Conservation (phyloP, 495 filamentous ascomycete genomes). For the Podospora appendiculata region DNA sequence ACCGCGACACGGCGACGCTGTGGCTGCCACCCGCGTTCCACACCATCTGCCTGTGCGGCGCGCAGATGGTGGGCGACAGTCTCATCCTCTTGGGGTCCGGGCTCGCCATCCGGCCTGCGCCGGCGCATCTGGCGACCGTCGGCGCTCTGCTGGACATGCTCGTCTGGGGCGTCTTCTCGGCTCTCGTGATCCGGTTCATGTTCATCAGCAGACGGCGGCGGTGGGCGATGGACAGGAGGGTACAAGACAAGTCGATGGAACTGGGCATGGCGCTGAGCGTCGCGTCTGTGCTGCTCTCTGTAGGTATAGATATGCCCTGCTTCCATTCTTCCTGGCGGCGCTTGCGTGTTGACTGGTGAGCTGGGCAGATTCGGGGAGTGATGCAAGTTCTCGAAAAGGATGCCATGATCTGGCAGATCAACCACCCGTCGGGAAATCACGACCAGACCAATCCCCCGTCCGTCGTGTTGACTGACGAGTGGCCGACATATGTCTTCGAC, state of each 20-base stretch:
- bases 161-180: not conserved
- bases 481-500: constrained; percentile 8
- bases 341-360: too few species aligned
- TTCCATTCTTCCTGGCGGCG: not conserved
- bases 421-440: not conserved
- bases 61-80: constrained; percentile 2
- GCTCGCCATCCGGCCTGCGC: not conserved
- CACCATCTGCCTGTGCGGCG: not conserved
- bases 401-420: not conserved
- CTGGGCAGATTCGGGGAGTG: not conserved
- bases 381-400: constrained; percentile 1
- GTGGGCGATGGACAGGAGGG: not conserved
- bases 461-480: constrained; percentile 3
- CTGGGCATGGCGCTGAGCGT: constrained; percentile 1
- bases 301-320: not conserved
- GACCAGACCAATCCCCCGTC: not conserved
- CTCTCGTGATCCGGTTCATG: constrained; percentile 1
- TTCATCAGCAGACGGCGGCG: not conserved
- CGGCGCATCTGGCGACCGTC: not conserved
- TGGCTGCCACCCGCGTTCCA: constrained; percentile 4
- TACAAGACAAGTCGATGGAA: not conserved
- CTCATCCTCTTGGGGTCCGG: not conserved
- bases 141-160: constrained; percentile 2
- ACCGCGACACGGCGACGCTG: not conserved
- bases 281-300: constrained; percentile 1